phyloP scores from a whole-genome alignment of 495 filamentous ascomycete genomes.

The Clohesyomyces aquaticus region DNA sequence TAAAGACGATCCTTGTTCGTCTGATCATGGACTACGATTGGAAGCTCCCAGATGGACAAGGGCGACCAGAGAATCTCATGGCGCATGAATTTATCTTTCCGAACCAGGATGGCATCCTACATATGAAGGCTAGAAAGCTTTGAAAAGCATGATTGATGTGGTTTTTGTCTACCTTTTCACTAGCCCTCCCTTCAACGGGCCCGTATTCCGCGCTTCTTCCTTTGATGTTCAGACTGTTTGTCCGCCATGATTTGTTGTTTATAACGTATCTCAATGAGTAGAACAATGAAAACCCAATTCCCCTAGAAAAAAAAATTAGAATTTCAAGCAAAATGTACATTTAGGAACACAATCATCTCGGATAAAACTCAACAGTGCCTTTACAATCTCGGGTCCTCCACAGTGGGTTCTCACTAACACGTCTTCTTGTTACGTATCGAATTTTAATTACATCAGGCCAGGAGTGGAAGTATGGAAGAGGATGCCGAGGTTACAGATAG shows the following conservation, averaged over 20 bases:
- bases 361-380: neutral
- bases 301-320: neutral
- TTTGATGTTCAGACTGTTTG: too few relatives aligned
- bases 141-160: neutral
- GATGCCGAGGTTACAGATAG: too few relatives aligned
- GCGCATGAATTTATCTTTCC: slow-evolving; percentile 29
- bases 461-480: too few relatives aligned
- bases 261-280: neutral
- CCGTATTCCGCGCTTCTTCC: too few relatives aligned
- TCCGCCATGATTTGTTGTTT: too few relatives aligned
- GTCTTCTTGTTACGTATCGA: too few relatives aligned
- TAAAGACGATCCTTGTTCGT: slow-evolving; percentile 49
- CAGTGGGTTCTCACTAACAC: too few relatives aligned
- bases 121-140: slow-evolving; percentile 5
- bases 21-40: slow-evolving; percentile 31
- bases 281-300: neutral
- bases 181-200: too few relatives aligned
- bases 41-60: slow-evolving; percentile 16
- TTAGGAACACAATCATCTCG: neutral
- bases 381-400: neutral
- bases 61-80: slow-evolving; percentile 13
- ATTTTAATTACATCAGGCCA: too few relatives aligned
- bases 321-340: neutral
- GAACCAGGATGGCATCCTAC: slow-evolving; percentile 13
- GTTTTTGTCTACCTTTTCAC: neutral